Evolutionary conservation across 768 basidiomycete species (phyloP).

Genomic region (Agrocybe chaxingu): DNA sequence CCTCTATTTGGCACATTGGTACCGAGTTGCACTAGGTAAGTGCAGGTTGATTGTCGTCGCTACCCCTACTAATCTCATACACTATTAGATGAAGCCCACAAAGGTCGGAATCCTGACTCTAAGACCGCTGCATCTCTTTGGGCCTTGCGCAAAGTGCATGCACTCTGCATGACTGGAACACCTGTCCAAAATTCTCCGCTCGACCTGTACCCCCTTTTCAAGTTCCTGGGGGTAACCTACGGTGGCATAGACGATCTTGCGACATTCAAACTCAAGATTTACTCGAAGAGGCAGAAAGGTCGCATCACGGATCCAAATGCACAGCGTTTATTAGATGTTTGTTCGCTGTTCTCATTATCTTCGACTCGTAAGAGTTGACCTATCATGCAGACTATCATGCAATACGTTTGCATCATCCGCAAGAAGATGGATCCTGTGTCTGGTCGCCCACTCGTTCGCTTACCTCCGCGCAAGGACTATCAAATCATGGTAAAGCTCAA

Average conservation of each 20-base stretch:
- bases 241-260: constrained; percentile 2
- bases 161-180: constrained; percentile 11
- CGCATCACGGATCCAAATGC: background rate
- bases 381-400: background rate
- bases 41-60: no score
- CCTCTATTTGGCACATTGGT: no score
- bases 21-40: no score
- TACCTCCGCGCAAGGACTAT: constrained; percentile 6
- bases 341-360: background rate
- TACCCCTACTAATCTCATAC: no score
- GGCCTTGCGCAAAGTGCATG: constrained; percentile 6
- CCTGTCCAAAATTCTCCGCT: constrained; percentile 8
- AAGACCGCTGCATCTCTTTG: constrained; percentile 4
- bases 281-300: background rate
- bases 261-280: background rate
- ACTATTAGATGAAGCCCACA: constrained; percentile 10
- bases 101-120: constrained; percentile 6
- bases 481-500: constrained; percentile 2
- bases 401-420: constrained; percentile 6
- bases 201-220: constrained; percentile 4
- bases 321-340: background rate
- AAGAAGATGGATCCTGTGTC: constrained; percentile 1
- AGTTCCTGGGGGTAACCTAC: constrained; percentile 5
- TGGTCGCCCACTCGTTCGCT: background rate
- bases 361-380: background rate